phyloP scores from a whole-genome alignment of 306 rosid genomes.

The Cucumis melo region DNA sequence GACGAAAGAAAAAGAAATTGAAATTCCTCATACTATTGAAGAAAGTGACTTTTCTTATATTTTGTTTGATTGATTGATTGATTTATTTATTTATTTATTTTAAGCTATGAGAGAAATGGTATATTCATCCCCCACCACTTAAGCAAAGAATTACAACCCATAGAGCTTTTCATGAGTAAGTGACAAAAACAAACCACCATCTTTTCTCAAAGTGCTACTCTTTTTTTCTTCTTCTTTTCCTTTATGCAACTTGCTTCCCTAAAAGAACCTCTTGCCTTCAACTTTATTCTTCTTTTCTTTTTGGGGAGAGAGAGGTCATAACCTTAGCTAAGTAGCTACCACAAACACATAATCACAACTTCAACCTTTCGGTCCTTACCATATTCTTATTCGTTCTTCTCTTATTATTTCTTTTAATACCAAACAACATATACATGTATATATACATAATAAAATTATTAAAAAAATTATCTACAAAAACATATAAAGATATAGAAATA shows the following conservation, averaged over 20 bases:
- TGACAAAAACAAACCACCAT: conserved; percentile 1
- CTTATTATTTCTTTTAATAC: not conserved
- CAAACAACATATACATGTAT: not conserved
- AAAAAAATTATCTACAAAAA: no score
- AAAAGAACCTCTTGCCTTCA: not conserved
- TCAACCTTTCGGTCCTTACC: not conserved
- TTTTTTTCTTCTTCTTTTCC: not conserved
- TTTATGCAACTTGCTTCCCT: not conserved
- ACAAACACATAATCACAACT: not conserved
- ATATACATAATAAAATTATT: no score
- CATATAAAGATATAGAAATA: no score
- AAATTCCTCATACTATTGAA: no score
- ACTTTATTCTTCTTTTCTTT: not conserved
- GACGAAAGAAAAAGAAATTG: no score
- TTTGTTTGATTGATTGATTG: no score
- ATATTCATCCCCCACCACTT: conserved; percentile 6
- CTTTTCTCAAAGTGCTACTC: not conserved
- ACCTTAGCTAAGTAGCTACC: not conserved
- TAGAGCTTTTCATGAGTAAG: not conserved
- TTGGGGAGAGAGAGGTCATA: not conserved
- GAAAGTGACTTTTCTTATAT: no score
- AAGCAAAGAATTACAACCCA: not conserved
- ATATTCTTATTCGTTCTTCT: conserved; percentile 4
- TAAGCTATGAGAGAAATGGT: not conserved
- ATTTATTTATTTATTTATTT: no score